These are phyloP conservation scores for Amanita exitialis DNA, from an alignment of 768 basidiomycete species.

Conservation along the genomic window DNA sequence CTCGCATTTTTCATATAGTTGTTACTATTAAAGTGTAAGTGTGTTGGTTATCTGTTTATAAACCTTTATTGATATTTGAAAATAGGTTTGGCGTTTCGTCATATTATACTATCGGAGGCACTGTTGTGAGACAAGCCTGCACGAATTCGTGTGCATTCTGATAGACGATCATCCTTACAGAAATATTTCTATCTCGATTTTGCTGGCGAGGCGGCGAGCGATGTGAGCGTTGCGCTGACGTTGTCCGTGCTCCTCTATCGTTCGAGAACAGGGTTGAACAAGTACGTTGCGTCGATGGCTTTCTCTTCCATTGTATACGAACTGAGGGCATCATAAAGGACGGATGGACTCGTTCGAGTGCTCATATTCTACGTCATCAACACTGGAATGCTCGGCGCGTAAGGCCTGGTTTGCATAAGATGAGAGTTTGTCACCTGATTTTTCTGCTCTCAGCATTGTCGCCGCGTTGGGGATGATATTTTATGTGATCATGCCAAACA, in stretches of 20 bases:
- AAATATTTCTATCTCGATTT: slow-evolving; percentile 43
- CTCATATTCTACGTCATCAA: slow-evolving; percentile 45
- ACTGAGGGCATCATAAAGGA: slow-evolving; percentile 20
- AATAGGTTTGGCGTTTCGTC: slow-evolving; percentile 28
- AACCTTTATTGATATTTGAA: background rate
- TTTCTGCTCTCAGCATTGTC: slow-evolving; percentile 26
- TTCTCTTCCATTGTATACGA: background rate
- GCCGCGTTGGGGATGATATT: slow-evolving; percentile 34
- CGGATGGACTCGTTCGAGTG: slow-evolving; percentile 37
- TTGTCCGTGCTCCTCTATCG: slow-evolving; percentile 37
- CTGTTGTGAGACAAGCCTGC: slow-evolving; percentile 23
- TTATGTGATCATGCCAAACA: slow-evolving; percentile 42
- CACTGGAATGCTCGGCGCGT: slow-evolving; percentile 38
- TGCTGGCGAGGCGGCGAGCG: slow-evolving; percentile 36
- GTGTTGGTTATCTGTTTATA: background rate
- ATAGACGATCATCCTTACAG: slow-evolving; percentile 19
- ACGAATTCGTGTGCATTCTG: background rate
- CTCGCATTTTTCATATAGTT: slow-evolving; percentile 17
- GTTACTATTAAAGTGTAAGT: slow-evolving; percentile 44
- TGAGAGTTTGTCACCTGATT: background rate
- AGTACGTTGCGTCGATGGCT: slow-evolving; percentile 18
- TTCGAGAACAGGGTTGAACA: slow-evolving; percentile 41
- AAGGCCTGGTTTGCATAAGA: slow-evolving; percentile 14
- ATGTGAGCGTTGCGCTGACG: slow-evolving; percentile 38
- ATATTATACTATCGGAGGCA: slow-evolving; percentile 23